Percentiles rank a stretch among this genome's conserved stretches.
Conservation (phyloP, 2,329 filamentous ascomycete genomes). For the Trichoderma oligosporum region DNA sequence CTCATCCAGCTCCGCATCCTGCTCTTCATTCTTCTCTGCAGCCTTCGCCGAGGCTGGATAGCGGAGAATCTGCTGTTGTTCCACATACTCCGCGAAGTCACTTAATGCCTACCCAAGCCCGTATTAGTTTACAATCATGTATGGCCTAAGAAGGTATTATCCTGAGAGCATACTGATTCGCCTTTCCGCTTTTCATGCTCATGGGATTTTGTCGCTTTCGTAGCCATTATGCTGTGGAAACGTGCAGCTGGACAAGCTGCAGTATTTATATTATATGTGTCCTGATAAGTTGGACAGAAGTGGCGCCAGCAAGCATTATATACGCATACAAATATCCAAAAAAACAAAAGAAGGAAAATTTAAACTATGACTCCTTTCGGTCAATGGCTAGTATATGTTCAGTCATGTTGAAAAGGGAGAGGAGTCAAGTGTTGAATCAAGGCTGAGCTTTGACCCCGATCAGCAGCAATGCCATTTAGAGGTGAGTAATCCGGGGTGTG, state of each 20-base stretch:
- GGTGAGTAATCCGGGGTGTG: neutral
- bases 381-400: neutral
- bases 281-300: neutral
- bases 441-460: slow-evolving; percentile 2
- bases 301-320: neutral
- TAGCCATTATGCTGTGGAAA: slow-evolving; percentile 43
- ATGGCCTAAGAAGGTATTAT: neutral
- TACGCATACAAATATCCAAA: neutral
- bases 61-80: slow-evolving; percentile 80
- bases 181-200: slow-evolving; percentile 79
- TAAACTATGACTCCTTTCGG: slow-evolving; percentile 13
- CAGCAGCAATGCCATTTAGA: neutral
- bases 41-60: slow-evolving; percentile 46
- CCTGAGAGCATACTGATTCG: slow-evolving; percentile 61
- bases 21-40: slow-evolving; percentile 65
- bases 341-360: neutral
- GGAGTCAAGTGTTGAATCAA: slow-evolving; percentile 13
- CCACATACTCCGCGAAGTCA: slow-evolving; percentile 97
- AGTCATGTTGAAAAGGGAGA: slow-evolving; percentile 1
- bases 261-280: neutral
- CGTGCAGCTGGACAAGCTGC: neutral
- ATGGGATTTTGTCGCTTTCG: slow-evolving; percentile 57
- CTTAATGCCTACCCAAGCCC: slow-evolving; percentile 60
- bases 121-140: neutral
- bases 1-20: slow-evolving; percentile 81